These are phyloP conservation scores for Albatrellus ellisii DNA, from an alignment of 768 basidiomycete species.

Conservation along the genomic window DNA sequence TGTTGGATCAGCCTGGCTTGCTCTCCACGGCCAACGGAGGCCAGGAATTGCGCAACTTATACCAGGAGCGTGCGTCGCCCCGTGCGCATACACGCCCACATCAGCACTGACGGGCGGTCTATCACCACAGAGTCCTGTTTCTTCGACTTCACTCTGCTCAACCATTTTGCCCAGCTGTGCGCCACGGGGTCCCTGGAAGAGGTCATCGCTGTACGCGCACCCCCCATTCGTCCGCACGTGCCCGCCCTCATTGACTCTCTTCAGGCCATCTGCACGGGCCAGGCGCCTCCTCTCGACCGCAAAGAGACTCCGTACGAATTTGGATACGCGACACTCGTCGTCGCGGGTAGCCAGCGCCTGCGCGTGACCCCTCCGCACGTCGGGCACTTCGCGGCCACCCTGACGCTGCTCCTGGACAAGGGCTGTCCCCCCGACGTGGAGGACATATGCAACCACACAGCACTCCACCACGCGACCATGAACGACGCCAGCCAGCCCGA, in stretches of 20 bases:
- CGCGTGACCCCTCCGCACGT: background rate
- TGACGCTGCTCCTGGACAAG: constrained; percentile 25
- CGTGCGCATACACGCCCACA: background rate
- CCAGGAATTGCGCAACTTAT: constrained; percentile 2
- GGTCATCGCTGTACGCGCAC: background rate
- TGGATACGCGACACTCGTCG: constrained; percentile 10
- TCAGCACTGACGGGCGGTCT: no score
- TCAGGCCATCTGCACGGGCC: constrained; percentile 1
- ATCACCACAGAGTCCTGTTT: background rate
- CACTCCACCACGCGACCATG: constrained; percentile 33
- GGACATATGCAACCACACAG: constrained; percentile 36
- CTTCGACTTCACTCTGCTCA: background rate
- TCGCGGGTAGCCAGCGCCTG: constrained; percentile 11
- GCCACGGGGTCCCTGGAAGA: background rate
- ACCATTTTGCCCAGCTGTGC: background rate
- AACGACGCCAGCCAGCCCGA: constrained; percentile 16
- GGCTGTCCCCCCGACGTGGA: constrained; percentile 28
- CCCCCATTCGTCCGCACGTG: no score
- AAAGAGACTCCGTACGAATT: constrained; percentile 14
- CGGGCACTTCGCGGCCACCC: constrained; percentile 21
- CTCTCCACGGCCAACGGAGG: background rate
- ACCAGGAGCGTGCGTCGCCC: background rate
- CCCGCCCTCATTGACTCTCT: background rate
- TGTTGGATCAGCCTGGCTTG: background rate
- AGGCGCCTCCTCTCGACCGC: constrained; percentile 11